Base-by-base conservation (phyloP, 495 filamentous ascomycete genomes). In the Trypethelium eluteriae region DNA sequence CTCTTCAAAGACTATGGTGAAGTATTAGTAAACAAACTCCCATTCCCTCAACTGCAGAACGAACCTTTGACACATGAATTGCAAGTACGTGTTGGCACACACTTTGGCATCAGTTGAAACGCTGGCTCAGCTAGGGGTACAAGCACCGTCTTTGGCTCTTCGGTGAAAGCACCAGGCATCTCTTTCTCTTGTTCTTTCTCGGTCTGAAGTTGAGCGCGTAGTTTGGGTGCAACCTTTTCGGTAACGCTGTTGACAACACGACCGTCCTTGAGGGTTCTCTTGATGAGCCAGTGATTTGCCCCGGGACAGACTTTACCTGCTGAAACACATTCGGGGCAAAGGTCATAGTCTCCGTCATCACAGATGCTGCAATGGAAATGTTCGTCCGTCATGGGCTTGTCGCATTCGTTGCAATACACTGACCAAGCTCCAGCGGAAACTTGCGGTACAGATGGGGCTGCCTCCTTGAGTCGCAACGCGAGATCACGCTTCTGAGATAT, bases 281-380 rank as follows among this genome's bases (percentile, higher is more conserved):
- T 96, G 74, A 98, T 93, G 77, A 99, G 79, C 91, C 91, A 97
- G 80, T 99, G 94, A 64, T 83, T 81, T 14, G 86, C 83, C 56
- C 85, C 85, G 62, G 83, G 84, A 80, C 95, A 99, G 46, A 88
- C 83, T 36, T 87, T 81, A 67, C 92, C 92, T 38, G 79, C 78
- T 57, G 86, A 81, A 47, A 96, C 85, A 75, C 94, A 99, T 38
- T 80, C 74, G 64, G 84, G 83, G 79, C 94, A 99, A 62, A 99
- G 85, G 72, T 99, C 94, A 72, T 91, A 99, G 76, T 99, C 95
- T 38, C 94, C 94, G 63, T 88, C 81, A 68, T 96, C 90, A 76
- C 95, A 99, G 64, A 86, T 89, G 71, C 89, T 88, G 80, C 94
- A 99, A 78, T 99, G 94, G 75, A 90, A 99, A 73, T 99, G 94